Percentiles rank a stretch among this genome's conserved stretches.
These are phyloP conservation scores for Leptographium flavum DNA, from an alignment of 2,329 filamentous ascomycete genomes.

Conservation along the genomic window DNA sequence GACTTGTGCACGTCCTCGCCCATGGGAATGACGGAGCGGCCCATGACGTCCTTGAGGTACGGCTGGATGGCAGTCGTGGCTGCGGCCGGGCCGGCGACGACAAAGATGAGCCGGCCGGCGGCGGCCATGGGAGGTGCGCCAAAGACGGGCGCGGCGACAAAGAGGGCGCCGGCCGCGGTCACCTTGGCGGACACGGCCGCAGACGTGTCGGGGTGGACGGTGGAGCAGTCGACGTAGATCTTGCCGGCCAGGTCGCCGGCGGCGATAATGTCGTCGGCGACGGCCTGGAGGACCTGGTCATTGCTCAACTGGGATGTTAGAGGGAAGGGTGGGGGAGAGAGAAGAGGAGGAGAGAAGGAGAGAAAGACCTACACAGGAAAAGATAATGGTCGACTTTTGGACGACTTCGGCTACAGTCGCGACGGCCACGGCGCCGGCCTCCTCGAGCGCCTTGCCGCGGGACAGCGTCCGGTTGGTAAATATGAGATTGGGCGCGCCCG, in stretches of 20 bases:
- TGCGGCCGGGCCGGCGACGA: not conserved
- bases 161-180: not conserved
- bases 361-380: constrained; percentile 1
- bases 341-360: too few relatives aligned
- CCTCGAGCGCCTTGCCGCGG: not conserved
- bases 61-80: not conserved
- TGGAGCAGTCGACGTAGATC: constrained; percentile 4
- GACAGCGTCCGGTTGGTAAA: constrained; percentile 2
- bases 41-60: constrained; percentile 4
- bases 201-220: constrained; percentile 2
- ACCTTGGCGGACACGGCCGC: not conserved
- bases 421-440: not conserved
- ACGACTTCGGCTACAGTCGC: not conserved
- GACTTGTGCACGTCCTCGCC: constrained; percentile 1
- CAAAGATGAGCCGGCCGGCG: constrained; percentile 4
- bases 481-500: not conserved
- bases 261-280: constrained; percentile 9
- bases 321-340: not conserved
- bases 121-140: constrained; percentile 2
- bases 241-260: not conserved
- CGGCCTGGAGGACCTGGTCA: constrained; percentile 12
- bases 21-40: constrained; percentile 1
- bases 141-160: constrained; percentile 4
- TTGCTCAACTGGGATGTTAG: constrained; percentile 1
- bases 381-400: not conserved